Conservation (phyloP, 306 rosid genomes). For the Glycine latifolia region DNA sequence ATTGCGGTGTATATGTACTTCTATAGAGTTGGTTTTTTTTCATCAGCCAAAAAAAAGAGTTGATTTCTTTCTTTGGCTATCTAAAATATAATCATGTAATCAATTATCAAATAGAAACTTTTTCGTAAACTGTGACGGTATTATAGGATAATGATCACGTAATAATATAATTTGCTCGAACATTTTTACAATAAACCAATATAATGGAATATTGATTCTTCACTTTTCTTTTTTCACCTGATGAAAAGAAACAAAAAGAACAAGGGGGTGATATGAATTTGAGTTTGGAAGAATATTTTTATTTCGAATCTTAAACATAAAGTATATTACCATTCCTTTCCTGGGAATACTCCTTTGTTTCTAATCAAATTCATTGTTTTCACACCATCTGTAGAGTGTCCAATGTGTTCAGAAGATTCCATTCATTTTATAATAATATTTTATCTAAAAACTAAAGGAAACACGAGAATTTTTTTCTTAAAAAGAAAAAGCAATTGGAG, state of each 20-base stretch:
- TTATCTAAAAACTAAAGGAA: neutral
- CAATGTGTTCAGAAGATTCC: conserved; percentile 30
- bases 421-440: neutral
- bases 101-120: neutral
- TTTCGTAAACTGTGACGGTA: neutral
- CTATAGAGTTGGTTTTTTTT: neutral
- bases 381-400: conserved; percentile 19
- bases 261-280: conserved; percentile 11
- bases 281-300: conserved; percentile 41
- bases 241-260: conserved; percentile 50
- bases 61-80: neutral
- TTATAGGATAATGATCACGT: neutral
- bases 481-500: neutral
- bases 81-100: neutral
- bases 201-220: conserved; percentile 41
- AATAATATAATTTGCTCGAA: neutral
- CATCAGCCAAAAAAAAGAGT: too few relatives aligned
- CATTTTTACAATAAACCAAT: conserved; percentile 31
- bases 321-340: conserved; percentile 46
- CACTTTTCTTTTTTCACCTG: conserved; percentile 42
- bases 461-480: neutral
- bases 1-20: neutral
- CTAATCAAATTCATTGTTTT: conserved; percentile 28
- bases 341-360: conserved; percentile 43
- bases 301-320: conserved; percentile 42